Evolutionary conservation across 306 rosid species (phyloP), one percentile per base, ranked within the genome.

Genomic region (Rubus parviflorus): DNA sequence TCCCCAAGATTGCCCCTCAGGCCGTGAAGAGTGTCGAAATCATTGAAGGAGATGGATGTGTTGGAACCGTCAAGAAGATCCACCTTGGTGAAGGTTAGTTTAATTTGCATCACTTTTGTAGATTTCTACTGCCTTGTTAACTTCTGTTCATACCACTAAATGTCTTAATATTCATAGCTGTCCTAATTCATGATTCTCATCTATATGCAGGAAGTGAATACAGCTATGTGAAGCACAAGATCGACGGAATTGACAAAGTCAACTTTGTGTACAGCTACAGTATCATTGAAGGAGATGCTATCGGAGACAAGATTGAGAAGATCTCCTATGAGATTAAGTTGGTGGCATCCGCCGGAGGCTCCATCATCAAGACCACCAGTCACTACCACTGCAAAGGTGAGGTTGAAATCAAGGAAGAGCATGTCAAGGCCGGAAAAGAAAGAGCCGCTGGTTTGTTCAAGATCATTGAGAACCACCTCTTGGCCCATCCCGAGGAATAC

Each of bases 11-110:
- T 30, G 35, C 35, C 35, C 35, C 35, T 30, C 35, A 30, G 35
- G 35, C 35, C 1, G 35, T 30, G 35, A 30, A 30, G 35, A 30
- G 1, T 30, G 35, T 30, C 2, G 35, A 30, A 30, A 30, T 30
- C 35, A 30, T 30, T 30, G 35, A 30, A 30, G 35, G 35, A 30
- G 35, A 30, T 30, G 35, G 35, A 30, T 1, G 35, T 30, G 35
- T 30, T 7, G 89, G 91, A 77, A 78, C 90, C 67, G 73, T 85
- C 75, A 90, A 85, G 84, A 90, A 83, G 77, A 43, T 86, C 14
- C 82, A 70, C 81, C 74, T 52, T 7, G 47, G 65, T 77, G 79
- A 73, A 81, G 91, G 90, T 35, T 80, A 79, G 48, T 45, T 30
- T 45, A 45, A 45, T 45, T 45, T 5, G 8, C 48, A 8, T 45